Base-by-base conservation (phyloP, 73 alveolate genomes). In the Chromera velia region DNA sequence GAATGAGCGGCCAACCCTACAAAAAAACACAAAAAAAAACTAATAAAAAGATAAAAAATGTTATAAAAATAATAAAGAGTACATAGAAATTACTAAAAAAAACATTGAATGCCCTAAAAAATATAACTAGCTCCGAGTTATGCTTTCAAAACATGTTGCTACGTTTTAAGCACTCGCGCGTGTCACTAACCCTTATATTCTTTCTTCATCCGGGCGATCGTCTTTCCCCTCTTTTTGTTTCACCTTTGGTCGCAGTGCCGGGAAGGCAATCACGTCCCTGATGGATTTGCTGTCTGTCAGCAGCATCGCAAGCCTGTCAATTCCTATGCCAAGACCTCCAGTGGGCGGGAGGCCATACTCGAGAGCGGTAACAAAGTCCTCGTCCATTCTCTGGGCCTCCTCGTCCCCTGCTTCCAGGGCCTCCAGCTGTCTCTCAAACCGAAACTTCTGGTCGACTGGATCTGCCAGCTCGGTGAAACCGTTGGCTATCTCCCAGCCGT, bases 271-370 rank as follows among this genome's bases (percentile, higher is more conserved):
- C 28, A 55, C 70, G 70, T 55, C 70, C n/a, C 70, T 24, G 1
- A 55, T 55, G 27, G 70, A 55, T 24, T 24, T 17, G 30, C 32
- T 22, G 70, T 55, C 24, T 24, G 70, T 55, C 28, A 55, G 30
- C 28, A 55, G 70, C 70, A 55, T 55, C 32, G 70, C n/a, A 24
- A 55, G 30, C 30, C 70, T 24, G 30, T 55, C 70, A 17, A 55
- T n/a, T 1, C 70, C 70, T 17, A n/a, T 29, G 24, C 32, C 70
- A 17, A 55, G 94, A 62, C 99, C 99, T 49, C 95, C 99, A 82
- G 99, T 95, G 67, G 99, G 99, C 30, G 99, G 99, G 19, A 95
- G 76, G 26, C 97, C 99, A 87, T 93, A 94, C 82, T 95, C 99
- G 47, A 95, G 90, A 27, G 98, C 94, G 32, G 88, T 92, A 71